A percentile compares a stretch with the other conserved stretches of the same genome.
Conservation (phyloP, 2,329 filamentous ascomycete genomes). For the Akanthomyces dipterigenus region DNA sequence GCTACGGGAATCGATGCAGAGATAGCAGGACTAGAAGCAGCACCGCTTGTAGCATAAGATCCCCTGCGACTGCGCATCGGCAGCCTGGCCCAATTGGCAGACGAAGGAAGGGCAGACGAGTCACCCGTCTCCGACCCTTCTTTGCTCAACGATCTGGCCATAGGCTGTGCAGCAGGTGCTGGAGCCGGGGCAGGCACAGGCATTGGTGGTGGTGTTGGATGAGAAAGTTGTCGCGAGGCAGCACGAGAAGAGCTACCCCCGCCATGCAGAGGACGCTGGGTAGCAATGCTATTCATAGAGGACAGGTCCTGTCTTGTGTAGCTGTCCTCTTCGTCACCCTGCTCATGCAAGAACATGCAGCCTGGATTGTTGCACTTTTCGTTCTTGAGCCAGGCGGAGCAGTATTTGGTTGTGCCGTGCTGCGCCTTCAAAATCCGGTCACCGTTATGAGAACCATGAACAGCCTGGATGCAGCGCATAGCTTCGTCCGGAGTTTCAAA, state of each 20-base stretch:
- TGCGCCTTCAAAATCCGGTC: slow-evolving; percentile 76
- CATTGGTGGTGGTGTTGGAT: slow-evolving; percentile 32
- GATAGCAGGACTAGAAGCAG: slow-evolving; percentile 76
- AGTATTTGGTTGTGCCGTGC: slow-evolving; percentile 93
- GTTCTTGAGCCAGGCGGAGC: slow-evolving; percentile 90
- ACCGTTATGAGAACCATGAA: slow-evolving; percentile 87
- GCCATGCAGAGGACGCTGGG: slow-evolving; percentile 59
- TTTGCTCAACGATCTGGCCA: slow-evolving; percentile 71
- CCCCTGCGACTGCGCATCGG: slow-evolving; percentile 61
- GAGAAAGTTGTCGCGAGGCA: slow-evolving; percentile 44
- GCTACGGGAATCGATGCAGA: slow-evolving; percentile 51
- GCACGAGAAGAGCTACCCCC: slow-evolving; percentile 47
- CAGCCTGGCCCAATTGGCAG: slow-evolving; percentile 84
- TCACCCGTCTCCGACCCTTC: slow-evolving; percentile 69
- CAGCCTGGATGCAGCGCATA: slow-evolving; percentile 79
- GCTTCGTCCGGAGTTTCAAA: slow-evolving; percentile 91
- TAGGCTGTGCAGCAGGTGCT: slow-evolving; percentile 46
- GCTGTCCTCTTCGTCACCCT: slow-evolving; percentile 96
- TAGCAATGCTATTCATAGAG: slow-evolving; percentile 85
- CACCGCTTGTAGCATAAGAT: slow-evolving; percentile 75
- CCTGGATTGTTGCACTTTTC: slow-evolving; percentile 93
- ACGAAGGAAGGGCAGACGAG: slow-evolving; percentile 83
- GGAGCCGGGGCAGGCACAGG: slow-evolving; percentile 13
- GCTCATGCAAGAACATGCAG: slow-evolving; percentile 97
- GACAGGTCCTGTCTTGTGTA: slow-evolving; percentile 92